These are phyloP conservation scores for Priceomyces castillae DNA, from an alignment of 805 yeast species.

Conservation along the genomic window DNA sequence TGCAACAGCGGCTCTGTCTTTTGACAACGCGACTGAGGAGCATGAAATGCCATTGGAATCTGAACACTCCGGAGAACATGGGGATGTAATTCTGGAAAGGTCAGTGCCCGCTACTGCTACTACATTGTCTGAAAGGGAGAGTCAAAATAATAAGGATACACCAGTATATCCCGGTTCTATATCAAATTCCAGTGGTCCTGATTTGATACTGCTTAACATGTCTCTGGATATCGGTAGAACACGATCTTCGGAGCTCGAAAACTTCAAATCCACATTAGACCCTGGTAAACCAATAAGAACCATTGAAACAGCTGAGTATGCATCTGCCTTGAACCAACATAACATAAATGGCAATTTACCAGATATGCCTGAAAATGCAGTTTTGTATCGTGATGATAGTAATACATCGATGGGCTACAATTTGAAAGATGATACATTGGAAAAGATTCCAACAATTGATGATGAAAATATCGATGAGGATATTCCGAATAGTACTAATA, in stretches of 20 bases:
- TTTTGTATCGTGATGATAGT: slow-evolving; percentile 4
- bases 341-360: slow-evolving; percentile 4
- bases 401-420: slow-evolving; percentile 12
- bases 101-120: neutral
- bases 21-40: neutral
- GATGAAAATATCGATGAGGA: slow-evolving; percentile 32
- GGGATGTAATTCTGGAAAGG: neutral
- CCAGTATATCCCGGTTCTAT: neutral
- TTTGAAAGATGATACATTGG: slow-evolving; percentile 22
- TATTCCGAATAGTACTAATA: neutral
- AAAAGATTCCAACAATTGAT: slow-evolving; percentile 30
- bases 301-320: slow-evolving; percentile 13
- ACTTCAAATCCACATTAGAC: slow-evolving; percentile 40
- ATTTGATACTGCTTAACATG: slow-evolving; percentile 3
- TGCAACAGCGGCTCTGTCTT: neutral
- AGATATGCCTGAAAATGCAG: slow-evolving; percentile 2
- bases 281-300: slow-evolving; percentile 41
- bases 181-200: slow-evolving; percentile 2
- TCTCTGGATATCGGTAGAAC: slow-evolving; percentile 1
- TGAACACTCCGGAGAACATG: too few species aligned
- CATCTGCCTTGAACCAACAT: slow-evolving; percentile 15
- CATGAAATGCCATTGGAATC: too few species aligned
- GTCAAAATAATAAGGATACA: neutral
- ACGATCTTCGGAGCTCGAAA: slow-evolving; percentile 8
- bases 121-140: neutral